Base-by-base conservation (phyloP, 306 rosid genomes). In the Dryas octopetala region DNA sequence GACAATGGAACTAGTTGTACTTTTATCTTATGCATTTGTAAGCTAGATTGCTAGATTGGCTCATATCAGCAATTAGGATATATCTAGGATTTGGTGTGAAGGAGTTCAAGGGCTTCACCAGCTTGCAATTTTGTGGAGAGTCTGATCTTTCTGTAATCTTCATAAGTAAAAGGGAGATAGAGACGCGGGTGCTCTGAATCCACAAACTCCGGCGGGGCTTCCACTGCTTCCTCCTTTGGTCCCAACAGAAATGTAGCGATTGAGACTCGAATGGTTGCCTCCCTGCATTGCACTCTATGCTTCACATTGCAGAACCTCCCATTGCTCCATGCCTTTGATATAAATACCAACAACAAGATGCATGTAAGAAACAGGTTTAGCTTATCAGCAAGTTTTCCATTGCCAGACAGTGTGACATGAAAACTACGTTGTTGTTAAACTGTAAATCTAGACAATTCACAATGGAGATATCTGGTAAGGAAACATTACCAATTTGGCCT, bases 281-380 rank as follows among this genome's bases (percentile, higher is more conserved):
- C 88, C 50, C 68, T 79, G 85, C 97, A 89, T 66, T 78, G 76
- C 0, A 89, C 93, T 53, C 86, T 77, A 53, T 87, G 97, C 86
- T 46, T 85, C 82, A 81, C 71, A 74, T 76, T 84, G 82, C 59
- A 55, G 71, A 87, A 74, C 68, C 87, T 89, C 61, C 92, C 92
- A 50, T 89, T 91, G 86, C 94, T 89, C 94, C 97, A 87, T 38
- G 50, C 78, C 88, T 79, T 32, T 44, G 0, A 50, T 8, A 12
- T 26, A 19, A 44, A 28, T 6, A 52, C 52, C 46, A 26, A 19
- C 44, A 52, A 4, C 8, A n/a, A n/a, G 16, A 58, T 10, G 16
- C 32, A 40, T 19, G 62, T 15, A 43, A 43, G 15, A 64, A 5
- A 66, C 9, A 6, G 63, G 11, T 17, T 11, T 40, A 52, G n/a